Evolutionary conservation across 768 basidiomycete genomes (phyloP).

Genomic region (Phlebiopsis gigantea): DNA sequence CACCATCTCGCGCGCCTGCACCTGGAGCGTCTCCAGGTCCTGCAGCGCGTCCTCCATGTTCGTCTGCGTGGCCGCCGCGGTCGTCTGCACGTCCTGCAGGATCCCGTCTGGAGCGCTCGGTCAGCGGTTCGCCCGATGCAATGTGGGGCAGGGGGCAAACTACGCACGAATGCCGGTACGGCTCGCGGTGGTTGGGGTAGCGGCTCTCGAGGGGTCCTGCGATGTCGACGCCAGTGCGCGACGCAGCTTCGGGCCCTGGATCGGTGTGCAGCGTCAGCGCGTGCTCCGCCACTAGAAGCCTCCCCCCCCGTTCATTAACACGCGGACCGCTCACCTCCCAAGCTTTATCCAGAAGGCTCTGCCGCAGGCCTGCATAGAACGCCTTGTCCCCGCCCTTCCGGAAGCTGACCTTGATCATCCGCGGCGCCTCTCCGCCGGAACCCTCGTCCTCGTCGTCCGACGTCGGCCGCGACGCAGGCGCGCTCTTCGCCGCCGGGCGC

Average conservation of each 20-base stretch:
- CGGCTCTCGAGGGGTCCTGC: not conserved
- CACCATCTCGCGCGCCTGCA: conserved; percentile 91
- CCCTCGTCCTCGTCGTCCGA: conserved; percentile 32
- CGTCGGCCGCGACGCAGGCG: conserved; percentile 58
- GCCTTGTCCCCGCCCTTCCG: conserved; percentile 84
- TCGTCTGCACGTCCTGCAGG: conserved; percentile 65
- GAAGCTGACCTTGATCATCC: conserved; percentile 80
- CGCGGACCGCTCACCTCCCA: conserved; percentile 56
- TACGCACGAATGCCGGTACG: conserved; percentile 50
- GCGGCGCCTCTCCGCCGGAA: conserved; percentile 30
- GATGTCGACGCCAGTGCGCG: not conserved
- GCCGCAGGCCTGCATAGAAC: conserved; percentile 75
- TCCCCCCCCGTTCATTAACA: not conserved
- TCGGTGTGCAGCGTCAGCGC: conserved; percentile 4
- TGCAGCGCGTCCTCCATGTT: conserved; percentile 72
- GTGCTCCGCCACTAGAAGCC: not conserved
- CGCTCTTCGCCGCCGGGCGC: conserved; percentile 42
- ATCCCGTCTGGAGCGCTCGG: conserved; percentile 60
- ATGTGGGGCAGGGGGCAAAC: not conserved
- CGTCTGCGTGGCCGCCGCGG: conserved; percentile 55
- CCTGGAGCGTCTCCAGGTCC: conserved; percentile 88
- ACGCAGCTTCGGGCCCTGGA: conserved; percentile 13
- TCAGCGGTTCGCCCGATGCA: not conserved
- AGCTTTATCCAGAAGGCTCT: conserved; percentile 59
- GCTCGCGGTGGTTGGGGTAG: conserved; percentile 10